These are phyloP conservation scores for Tetraselmis chui DNA, from an alignment of 139 green algal species.

Conservation along the genomic window DNA sequence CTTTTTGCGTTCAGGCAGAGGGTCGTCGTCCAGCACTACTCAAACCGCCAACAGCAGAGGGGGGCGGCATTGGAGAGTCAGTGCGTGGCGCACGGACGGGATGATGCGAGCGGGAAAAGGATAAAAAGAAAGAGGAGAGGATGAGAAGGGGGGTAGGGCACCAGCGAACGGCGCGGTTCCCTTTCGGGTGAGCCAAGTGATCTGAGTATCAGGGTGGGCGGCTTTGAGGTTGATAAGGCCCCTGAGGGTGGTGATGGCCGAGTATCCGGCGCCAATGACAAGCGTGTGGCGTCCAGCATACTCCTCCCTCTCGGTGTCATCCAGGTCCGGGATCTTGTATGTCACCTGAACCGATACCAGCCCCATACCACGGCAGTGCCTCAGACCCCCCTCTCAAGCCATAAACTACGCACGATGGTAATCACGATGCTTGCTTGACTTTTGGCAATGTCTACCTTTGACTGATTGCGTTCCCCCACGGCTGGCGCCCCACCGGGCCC, in stretches of 20 bases:
- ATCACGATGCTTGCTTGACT: no score
- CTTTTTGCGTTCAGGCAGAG: neutral
- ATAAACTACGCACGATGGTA: no score
- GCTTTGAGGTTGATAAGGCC: neutral
- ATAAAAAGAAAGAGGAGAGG: neutral
- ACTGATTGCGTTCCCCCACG: neutral
- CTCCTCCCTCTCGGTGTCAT: neutral
- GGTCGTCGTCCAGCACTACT: neutral
- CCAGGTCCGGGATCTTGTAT: neutral
- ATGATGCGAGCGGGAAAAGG: neutral
- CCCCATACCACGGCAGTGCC: neutral
- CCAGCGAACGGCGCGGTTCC: neutral
- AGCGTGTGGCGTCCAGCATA: neutral
- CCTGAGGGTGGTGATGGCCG: neutral
- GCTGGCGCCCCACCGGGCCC: no score
- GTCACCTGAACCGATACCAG: neutral
- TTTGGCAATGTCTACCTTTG: neutral
- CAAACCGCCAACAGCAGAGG: neutral
- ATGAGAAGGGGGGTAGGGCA: neutral
- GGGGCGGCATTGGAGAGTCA: neutral
- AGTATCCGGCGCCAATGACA: neutral
- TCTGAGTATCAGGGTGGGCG: neutral
- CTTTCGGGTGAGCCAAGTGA: neutral
- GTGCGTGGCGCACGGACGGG: neutral
- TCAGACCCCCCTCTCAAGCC: no score